phyloP scores from a whole-genome alignment of 768 basidiomycete species.

The Pisolithus tinctorius region DNA sequence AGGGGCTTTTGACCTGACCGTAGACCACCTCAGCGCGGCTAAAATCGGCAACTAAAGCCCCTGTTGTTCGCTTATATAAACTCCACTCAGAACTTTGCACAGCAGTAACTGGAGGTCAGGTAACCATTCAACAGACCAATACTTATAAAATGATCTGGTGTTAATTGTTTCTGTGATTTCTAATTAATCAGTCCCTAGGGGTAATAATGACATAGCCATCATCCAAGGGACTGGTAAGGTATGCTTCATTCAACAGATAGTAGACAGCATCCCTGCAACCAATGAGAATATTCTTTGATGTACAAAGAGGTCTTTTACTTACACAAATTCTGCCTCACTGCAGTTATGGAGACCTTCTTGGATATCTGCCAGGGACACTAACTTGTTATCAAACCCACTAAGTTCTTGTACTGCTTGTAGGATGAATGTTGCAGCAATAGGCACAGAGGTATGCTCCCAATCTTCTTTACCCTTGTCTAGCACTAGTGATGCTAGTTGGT shows the following conservation, averaged over 20 bases:
- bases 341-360: slow-evolving; percentile 9
- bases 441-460: neutral
- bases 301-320: neutral
- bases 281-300: neutral
- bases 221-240: slow-evolving; percentile 26
- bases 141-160: neutral
- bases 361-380: slow-evolving; percentile 10
- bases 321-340: slow-evolving; percentile 18
- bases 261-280: slow-evolving; percentile 14
- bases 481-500: neutral
- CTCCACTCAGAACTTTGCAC: too few species aligned
- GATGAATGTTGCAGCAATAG: neutral
- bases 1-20: neutral
- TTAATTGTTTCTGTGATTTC: neutral
- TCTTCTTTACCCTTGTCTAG: neutral
- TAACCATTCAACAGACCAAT: neutral
- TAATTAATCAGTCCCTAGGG: slow-evolving; percentile 13
- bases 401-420: neutral
- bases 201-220: slow-evolving; percentile 23
- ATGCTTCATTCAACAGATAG: slow-evolving; percentile 20
- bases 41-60: too few species aligned
- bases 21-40: too few species aligned
- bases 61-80: too few species aligned
- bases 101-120: neutral
- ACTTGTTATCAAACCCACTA: neutral